Conservation (phyloP, 2,329 filamentous ascomycete genomes). For the Fusarium falciforme region DNA sequence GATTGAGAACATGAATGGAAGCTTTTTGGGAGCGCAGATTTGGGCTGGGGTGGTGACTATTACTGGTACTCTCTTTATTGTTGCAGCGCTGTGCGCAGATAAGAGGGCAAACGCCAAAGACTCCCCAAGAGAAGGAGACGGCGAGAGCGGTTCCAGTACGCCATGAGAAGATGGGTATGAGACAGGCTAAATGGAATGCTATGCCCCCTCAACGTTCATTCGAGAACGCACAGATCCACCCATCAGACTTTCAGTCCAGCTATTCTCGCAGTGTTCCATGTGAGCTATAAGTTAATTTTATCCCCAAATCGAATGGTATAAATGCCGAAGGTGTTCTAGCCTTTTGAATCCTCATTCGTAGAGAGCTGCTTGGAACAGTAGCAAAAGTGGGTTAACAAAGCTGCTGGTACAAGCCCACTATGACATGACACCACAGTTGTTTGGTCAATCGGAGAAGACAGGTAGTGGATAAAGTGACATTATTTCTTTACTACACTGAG, state of each 20-base stretch:
- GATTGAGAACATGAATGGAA: not conserved
- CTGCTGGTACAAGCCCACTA: not conserved
- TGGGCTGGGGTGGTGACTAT: not conserved
- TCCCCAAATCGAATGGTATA: not conserved
- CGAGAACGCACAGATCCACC: not conserved
- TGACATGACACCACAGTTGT: not conserved
- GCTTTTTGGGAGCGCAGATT: not conserved
- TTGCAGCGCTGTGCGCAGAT: not conserved
- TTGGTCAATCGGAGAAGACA: not conserved
- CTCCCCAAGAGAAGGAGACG: not conserved
- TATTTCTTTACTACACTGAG: not conserved
- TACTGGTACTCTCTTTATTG: not conserved
- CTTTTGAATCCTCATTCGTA: not conserved
- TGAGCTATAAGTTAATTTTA: not conserved
- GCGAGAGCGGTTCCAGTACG: not conserved
- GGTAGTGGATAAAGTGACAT: fast-evolving
- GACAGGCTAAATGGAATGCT: too few relatives aligned
- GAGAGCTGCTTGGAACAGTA: not conserved
- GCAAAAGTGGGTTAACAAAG: not conserved
- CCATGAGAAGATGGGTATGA: not conserved
- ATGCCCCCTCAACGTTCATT: too few relatives aligned
- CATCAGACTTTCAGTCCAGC: not conserved
- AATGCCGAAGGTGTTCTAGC: not conserved
- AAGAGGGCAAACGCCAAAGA: not conserved
- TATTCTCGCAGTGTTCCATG: not conserved